Conservation (phyloP, 352 stramenopile genomes). For the Globisporangium lucens region DNA sequence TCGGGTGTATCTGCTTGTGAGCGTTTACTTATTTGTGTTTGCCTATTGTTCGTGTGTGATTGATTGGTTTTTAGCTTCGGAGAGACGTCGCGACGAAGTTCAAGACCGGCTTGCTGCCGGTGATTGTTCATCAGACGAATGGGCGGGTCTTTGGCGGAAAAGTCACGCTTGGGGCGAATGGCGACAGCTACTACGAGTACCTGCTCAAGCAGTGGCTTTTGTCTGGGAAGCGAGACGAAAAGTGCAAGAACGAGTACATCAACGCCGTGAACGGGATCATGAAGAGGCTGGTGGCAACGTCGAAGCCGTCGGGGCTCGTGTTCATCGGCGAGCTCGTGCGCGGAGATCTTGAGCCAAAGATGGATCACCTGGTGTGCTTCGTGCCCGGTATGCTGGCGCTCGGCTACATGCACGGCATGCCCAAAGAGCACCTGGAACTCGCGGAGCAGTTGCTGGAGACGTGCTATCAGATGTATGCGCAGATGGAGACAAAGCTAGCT, state of each 20-base stretch:
- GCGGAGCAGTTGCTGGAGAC: constrained; percentile 78
- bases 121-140: constrained; percentile 40
- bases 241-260: constrained; percentile 67
- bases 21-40: neutral
- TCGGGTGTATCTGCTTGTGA: neutral
- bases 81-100: constrained; percentile 54
- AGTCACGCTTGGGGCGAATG: constrained; percentile 69
- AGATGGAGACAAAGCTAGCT: constrained; percentile 78
- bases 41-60: neutral
- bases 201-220: constrained; percentile 82
- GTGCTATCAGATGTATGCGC: constrained; percentile 87
- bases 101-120: constrained; percentile 47
- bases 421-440: constrained; percentile 56
- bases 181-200: constrained; percentile 87
- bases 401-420: constrained; percentile 70
- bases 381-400: constrained; percentile 86
- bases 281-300: constrained; percentile 47
- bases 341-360: constrained; percentile 55
- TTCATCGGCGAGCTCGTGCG: constrained; percentile 72
- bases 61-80: constrained; percentile 30
- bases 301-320: constrained; percentile 51
- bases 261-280: constrained; percentile 63
- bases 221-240: constrained; percentile 68
- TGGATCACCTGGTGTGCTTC: constrained; percentile 92
- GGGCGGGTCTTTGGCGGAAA: constrained; percentile 44